These are phyloP conservation scores for Candida albicans DNA, from an alignment of 1,139 yeast genomes.

Conservation along the genomic window DNA sequence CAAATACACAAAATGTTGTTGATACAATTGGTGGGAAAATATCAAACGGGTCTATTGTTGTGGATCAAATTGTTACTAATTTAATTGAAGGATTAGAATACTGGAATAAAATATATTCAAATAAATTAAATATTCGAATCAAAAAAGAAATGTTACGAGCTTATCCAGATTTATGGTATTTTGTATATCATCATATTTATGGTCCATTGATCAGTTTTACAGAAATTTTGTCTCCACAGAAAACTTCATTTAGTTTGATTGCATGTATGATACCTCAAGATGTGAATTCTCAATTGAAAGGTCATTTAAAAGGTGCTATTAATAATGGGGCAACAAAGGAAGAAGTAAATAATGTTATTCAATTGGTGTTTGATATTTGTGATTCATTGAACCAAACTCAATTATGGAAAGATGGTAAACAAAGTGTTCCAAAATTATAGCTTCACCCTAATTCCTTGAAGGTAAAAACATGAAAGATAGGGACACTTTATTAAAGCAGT, in stretches of 20 bases:
- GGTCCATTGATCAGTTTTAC: slow-evolving; percentile 73
- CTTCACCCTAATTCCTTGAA: too few relatives aligned
- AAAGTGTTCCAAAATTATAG: slow-evolving; percentile 3
- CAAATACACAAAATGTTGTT: slow-evolving; percentile 12
- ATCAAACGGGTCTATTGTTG: slow-evolving; percentile 30
- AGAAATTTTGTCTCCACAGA: slow-evolving; percentile 60
- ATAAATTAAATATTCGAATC: slow-evolving; percentile 67
- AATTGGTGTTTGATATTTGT: slow-evolving; percentile 62
- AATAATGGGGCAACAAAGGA: slow-evolving; percentile 72
- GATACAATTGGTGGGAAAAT: slow-evolving; percentile 49
- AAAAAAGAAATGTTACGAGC: slow-evolving; percentile 65
- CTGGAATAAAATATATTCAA: slow-evolving; percentile 73
- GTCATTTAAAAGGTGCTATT: slow-evolving; percentile 82
- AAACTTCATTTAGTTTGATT: slow-evolving; percentile 74
- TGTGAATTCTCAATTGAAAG: slow-evolving; percentile 79
- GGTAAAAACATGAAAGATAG: neutral
- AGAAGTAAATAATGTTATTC: slow-evolving; percentile 59
- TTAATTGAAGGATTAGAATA: slow-evolving; percentile 57
- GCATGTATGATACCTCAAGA: slow-evolving; percentile 88
- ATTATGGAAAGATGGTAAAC: slow-evolving; percentile 3
- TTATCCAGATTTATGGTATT: slow-evolving; percentile 83
- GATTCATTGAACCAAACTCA: slow-evolving; percentile 62
- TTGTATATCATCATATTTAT: slow-evolving; percentile 73
- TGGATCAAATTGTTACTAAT: slow-evolving; percentile 27
- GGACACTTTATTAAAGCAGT: neutral